Evolutionary conservation across 2,329 filamentous ascomycete species (phyloP).

Genomic region (Colletotrichum eleusines): DNA sequence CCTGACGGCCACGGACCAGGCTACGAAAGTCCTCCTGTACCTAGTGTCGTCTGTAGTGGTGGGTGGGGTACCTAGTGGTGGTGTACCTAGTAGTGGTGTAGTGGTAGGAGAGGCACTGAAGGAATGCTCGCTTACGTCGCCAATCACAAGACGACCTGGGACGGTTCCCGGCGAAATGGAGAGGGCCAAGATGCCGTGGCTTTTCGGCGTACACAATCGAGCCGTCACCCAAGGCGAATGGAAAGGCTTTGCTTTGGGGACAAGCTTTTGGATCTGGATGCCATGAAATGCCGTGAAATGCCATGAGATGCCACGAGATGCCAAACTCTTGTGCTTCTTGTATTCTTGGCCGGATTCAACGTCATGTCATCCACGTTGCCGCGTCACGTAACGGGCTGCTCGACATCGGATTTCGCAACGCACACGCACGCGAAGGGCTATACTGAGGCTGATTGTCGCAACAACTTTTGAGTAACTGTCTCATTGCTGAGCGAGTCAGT

Average conservation of each 20-base stretch:
- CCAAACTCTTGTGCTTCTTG: constrained; percentile 24
- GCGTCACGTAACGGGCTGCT: neutral
- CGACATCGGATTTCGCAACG: neutral
- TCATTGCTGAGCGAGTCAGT: neutral
- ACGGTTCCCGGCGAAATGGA: constrained; percentile 19
- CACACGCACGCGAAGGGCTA: neutral
- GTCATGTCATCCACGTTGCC: constrained; percentile 27
- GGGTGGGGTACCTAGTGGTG: too few relatives aligned
- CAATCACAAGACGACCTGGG: constrained; percentile 29
- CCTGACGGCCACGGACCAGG: neutral
- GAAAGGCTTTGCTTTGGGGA: constrained; percentile 23
- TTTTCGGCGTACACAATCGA: constrained; percentile 32
- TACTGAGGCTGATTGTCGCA: neutral
- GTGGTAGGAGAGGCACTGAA: constrained; percentile 11
- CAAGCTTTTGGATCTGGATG: constrained; percentile 33
- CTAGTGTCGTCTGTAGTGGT: neutral
- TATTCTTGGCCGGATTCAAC: constrained; percentile 2
- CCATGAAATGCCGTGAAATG: constrained; percentile 23
- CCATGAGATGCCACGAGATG: constrained; percentile 18
- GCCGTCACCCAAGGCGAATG: constrained; percentile 15
- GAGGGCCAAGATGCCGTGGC: constrained; percentile 32
- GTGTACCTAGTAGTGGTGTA: too few relatives aligned
- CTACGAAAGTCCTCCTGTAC: constrained; percentile 17
- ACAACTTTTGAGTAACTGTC: neutral
- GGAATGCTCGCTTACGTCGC: constrained; percentile 31